Evolutionary conservation across 768 basidiomycete genomes (phyloP).

Genomic region (Aureoboletus auriporus): DNA sequence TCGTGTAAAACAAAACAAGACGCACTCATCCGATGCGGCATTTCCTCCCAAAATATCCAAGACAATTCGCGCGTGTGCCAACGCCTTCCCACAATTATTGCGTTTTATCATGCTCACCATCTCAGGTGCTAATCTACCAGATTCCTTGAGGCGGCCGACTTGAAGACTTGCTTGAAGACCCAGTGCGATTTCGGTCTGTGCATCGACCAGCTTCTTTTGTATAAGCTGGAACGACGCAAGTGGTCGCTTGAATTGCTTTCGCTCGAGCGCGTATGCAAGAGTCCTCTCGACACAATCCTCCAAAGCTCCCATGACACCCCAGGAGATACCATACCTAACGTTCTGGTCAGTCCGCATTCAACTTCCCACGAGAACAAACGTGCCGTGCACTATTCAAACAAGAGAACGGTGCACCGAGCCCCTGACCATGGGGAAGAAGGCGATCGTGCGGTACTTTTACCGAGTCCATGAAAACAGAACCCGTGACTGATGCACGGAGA

Average conservation of each 20-base stretch:
- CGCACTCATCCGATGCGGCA: slow-evolving; percentile 85
- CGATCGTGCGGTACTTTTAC: slow-evolving; percentile 73
- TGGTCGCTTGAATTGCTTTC: slow-evolving; percentile 86
- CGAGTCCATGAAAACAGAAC: slow-evolving; percentile 89
- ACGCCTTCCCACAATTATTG: slow-evolving; percentile 93
- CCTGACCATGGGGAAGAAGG: slow-evolving; percentile 72
- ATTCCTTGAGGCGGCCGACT: slow-evolving; percentile 85
- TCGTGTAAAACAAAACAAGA: slow-evolving; percentile 17
- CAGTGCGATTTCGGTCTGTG: slow-evolving; percentile 79
- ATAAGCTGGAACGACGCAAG: slow-evolving; percentile 96
- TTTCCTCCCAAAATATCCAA: slow-evolving; percentile 94
- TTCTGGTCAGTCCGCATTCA: background rate
- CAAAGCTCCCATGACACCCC: slow-evolving; percentile 94
- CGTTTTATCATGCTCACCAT: slow-evolving; percentile 95
- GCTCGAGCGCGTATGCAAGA: slow-evolving; percentile 81
- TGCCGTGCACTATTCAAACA: slow-evolving; percentile 88
- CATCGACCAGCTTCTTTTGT: slow-evolving; percentile 95
- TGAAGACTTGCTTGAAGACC: slow-evolving; percentile 75
- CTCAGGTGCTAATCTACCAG: slow-evolving; percentile 68
- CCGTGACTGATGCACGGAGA: slow-evolving; percentile 78
- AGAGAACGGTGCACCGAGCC: slow-evolving; percentile 83
- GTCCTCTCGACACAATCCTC: slow-evolving; percentile 84
- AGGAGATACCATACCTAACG: slow-evolving; percentile 77
- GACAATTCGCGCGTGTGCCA: slow-evolving; percentile 74
- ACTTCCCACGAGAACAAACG: background rate